Base-by-base conservation (phyloP, 768 basidiomycete genomes). In the Termitomyces sp. region DNA sequence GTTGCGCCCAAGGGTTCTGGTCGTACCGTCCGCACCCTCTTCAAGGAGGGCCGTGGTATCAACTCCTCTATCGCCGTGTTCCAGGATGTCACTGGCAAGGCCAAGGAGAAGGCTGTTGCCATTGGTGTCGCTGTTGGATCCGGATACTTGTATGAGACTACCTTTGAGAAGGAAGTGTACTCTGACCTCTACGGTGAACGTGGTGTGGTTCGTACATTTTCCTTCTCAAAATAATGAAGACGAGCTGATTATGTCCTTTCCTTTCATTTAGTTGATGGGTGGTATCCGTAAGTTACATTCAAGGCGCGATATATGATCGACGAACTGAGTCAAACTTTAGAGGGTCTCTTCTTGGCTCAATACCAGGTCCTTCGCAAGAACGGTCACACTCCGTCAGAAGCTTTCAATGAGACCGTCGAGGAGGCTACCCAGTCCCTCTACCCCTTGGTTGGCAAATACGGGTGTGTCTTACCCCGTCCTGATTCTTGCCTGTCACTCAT, bases 341-440 rank as follows among this genome's bases (percentile, higher is more conserved):
- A 99, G 88, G 97, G 97, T 64, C 84, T 99, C 70, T 98, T 99
- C 91, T 81, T 94, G 65, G 97, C 97, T 41, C 97, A 99, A 76
- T 99, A 98, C 85, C 86, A 94, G 82, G 89, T 96, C 58, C 90
- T 97, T 67, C 92, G 94, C 70, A 90, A 88, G 69, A 96, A 96
- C 71, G 94, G 94, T 56, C 97, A 99, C 83, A 79, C 86, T 4
- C 97, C 97, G 54, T 98, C 96, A 43, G 97, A 99, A 72, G 95
- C 95, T 49, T 98, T 99, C 86, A 98, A 99, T 75, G 97, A 99
- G 81, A 98, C 97, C 59, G 97, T 98, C 60, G 97, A 98, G 76
- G 97, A 98, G 78, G 97, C 97, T n/a, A 98, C 96, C 43, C 95
- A 99, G 71, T 96, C 94, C 39, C 86, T 99, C 62, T 98, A 92